Base-by-base conservation (phyloP, 2,329 filamentous ascomycete genomes). In the Cladobotryum mycophilum region DNA sequence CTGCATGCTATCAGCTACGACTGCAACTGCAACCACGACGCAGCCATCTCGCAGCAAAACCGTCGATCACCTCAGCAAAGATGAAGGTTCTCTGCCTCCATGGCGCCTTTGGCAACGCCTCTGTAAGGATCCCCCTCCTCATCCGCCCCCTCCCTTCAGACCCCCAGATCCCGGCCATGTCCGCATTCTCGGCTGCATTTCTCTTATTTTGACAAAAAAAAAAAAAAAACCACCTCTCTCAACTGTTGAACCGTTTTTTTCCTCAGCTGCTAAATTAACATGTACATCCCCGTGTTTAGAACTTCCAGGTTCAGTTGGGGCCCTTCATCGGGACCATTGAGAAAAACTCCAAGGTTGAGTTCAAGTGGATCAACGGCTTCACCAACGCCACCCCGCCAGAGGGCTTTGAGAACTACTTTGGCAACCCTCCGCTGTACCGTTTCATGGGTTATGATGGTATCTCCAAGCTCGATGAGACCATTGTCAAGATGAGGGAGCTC, bases 61-160 rank as follows among this genome's bases (percentile, higher is more conserved):
- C 25, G 25, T 11, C 25, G 25, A 30, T 30, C 25, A 11, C 40
- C 15, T 20, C 33, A 45, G 34, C 17, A 37, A 53, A 7, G 2
- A 81, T 82, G 78, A 77, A 69, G 58, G 76, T 81, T 47, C 64
- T 82, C 33, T 82, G 79, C 60, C 69, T 82, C 8, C 78, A 78
- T 34, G 79, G 79, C 55, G 76, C 79, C 18, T 81, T 76, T 60
- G 78, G 79, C 48, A 81, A 76, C 66, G 73, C 77, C 46, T 72
- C 74, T 57, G 76, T 77, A 64, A 67, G 25, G 25, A 30, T 30
- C 25, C 25, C 25, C 25, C 8, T n/a, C n/a, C n/a, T n/a, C n/a
- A n/a, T n/a, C n/a, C n/a, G n/a, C n/a, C 6, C 25, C 25, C 25
- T 30, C 2, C 25, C 25, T 4, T 6, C 6, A 30, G 25, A 30